phyloP scores from a whole-genome alignment of 2,329 filamentous ascomycete species.

The Nectriaceae sp. region DNA sequence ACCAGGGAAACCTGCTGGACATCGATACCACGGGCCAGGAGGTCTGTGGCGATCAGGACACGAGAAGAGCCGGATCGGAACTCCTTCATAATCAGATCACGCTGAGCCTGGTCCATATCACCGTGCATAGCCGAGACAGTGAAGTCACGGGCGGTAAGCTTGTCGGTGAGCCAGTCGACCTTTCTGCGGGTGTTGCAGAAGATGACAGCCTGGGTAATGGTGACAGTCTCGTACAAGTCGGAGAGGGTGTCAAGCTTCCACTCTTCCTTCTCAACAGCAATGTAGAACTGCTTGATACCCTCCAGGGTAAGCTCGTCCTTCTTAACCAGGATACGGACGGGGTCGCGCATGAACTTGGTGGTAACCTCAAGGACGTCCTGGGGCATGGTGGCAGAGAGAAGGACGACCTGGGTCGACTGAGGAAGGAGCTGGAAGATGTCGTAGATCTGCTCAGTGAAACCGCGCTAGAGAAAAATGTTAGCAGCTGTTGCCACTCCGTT shows the following conservation, averaged over 20 bases:
- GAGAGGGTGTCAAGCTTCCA: constrained; percentile 99
- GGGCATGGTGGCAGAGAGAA: constrained; percentile 97
- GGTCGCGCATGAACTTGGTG: constrained; percentile 99
- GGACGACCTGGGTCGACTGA: constrained; percentile 96
- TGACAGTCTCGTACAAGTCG: constrained; percentile 98
- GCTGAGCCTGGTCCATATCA: constrained; percentile 97
- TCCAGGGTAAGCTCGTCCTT: constrained; percentile 99
- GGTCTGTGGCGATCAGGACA: constrained; percentile 97
- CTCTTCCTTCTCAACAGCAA: constrained; percentile 99
- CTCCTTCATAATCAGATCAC: constrained; percentile 99
- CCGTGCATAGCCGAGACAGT: constrained; percentile 99
- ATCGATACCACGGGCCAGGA: constrained; percentile 98
- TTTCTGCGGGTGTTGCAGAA: constrained; percentile 99
- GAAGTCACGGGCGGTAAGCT: constrained; percentile 98
- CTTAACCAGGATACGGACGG: constrained; percentile 98
- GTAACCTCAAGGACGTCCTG: constrained; percentile 99
- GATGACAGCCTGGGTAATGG: constrained; percentile 99
- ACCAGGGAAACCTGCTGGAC: constrained; percentile 99
- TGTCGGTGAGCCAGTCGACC: constrained; percentile 99
- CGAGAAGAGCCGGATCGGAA: constrained; percentile 98
- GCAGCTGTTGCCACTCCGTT: too few relatives aligned
- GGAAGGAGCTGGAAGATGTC: constrained; percentile 99
- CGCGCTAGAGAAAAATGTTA: constrained; percentile 62
- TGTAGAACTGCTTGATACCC: constrained; percentile 99
- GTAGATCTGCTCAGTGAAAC: constrained; percentile 99